Evolutionary conservation across 164 flowering plant genomes (phyloP).

Genomic region (Magnolia kwangsiensis): DNA sequence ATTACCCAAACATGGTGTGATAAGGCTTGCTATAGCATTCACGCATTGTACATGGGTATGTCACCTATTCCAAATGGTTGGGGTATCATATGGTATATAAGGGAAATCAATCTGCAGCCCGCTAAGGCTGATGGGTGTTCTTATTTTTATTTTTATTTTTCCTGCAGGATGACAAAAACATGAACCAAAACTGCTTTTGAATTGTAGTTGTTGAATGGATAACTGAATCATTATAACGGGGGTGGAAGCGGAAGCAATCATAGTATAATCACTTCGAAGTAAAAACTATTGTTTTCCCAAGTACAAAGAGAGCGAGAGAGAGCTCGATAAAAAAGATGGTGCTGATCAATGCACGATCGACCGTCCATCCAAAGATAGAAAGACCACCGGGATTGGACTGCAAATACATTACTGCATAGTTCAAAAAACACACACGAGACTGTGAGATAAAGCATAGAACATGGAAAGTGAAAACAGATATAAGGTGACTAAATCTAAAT

Average conservation of each 20-base stretch:
- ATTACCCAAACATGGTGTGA: no score
- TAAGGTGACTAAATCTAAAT: no score
- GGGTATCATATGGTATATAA: neutral
- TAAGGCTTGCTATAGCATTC: neutral
- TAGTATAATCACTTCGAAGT: slow-evolving; percentile 2
- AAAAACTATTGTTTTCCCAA: slow-evolving; percentile 41
- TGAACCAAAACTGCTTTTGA: neutral
- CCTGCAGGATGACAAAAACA: neutral
- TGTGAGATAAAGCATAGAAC: neutral
- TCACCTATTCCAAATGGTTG: neutral
- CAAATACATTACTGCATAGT: slow-evolving; percentile 68
- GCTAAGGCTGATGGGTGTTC: no score
- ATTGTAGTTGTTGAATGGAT: neutral
- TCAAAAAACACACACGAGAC: slow-evolving; percentile 1
- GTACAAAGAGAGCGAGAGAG: slow-evolving; percentile 59
- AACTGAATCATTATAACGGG: neutral
- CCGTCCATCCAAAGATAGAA: slow-evolving; percentile 82
- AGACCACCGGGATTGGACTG: slow-evolving; percentile 81
- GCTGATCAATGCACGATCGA: slow-evolving; percentile 62
- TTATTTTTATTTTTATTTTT: no score
- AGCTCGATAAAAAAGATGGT: slow-evolving; percentile 73
- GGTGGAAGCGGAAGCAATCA: neutral
- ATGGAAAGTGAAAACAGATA: neutral
- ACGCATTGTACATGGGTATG: neutral
- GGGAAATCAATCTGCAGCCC: no score